Conservation (phyloP, 805 yeast genomes). For the Candida boidinii region DNA sequence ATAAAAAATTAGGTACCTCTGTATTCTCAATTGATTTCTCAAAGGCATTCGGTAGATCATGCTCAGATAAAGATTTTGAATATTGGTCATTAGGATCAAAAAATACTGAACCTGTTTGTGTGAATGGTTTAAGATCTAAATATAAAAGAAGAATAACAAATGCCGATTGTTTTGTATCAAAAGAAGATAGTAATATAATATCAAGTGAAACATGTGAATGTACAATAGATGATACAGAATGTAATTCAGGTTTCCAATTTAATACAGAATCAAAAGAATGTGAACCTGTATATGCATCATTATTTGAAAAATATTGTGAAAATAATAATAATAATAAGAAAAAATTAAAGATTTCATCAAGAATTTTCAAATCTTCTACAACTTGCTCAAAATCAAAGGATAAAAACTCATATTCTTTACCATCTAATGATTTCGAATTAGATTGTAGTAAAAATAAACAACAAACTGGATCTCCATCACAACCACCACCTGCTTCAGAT, state of each 20-base stretch:
- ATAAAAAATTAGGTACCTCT: slow-evolving; percentile 11
- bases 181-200: slow-evolving; percentile 36
- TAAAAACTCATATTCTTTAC: slow-evolving; percentile 12
- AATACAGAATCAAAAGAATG: slow-evolving; percentile 35
- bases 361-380: slow-evolving; percentile 18
- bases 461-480: too few relatives aligned
- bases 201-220: slow-evolving; percentile 52
- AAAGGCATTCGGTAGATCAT: slow-evolving; percentile 39
- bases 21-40: slow-evolving; percentile 46
- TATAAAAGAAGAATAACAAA: slow-evolving; percentile 56
- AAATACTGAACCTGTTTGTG: slow-evolving; percentile 37
- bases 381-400: slow-evolving; percentile 10
- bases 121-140: slow-evolving; percentile 60
- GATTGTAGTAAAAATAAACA: too few relatives aligned
- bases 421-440: slow-evolving; percentile 19
- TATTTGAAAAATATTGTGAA: slow-evolving; percentile 15
- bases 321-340: slow-evolving; percentile 7
- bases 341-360: slow-evolving; percentile 15
- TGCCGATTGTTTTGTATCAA: slow-evolving; percentile 54
- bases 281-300: slow-evolving; percentile 21
- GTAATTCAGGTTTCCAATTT: slow-evolving; percentile 41
- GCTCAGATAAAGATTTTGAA: slow-evolving; percentile 52
- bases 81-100: slow-evolving; percentile 37
- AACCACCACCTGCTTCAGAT: too few relatives aligned
- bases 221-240: slow-evolving; percentile 59